Evolutionary conservation across 176 grass and related monocot species (phyloP), one percentile per base, ranked within the genome.

Genomic region (Areca catechu): DNA sequence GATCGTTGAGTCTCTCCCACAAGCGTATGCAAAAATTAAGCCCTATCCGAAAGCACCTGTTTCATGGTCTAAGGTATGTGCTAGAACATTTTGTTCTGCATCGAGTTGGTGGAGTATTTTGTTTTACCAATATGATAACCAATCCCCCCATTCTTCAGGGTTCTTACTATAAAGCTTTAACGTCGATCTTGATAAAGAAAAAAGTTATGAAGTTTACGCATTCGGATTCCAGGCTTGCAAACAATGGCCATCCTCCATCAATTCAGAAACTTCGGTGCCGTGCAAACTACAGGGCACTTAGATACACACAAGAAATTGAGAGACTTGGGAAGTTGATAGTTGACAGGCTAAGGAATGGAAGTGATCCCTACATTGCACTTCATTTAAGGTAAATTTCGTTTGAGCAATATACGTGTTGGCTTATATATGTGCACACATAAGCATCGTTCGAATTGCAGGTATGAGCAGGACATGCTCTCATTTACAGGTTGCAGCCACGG

Each of bases 391-490:
- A 62, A 50, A 43, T 43, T 37, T 12, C 5, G 9, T 43, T 43
- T 12, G 27, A 29, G 27, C 27, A 29, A 29, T 29, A 5, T 6
- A 29, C 27, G 4, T 6, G 4, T 1, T 24, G 23, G 5, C 2
- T 0, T 43, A 12, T 43, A 12, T 43, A 2, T 2, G 7, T 12
- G 9, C 2, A 12, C 34, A 10, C 34, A 43, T 43, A 10, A 43
- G 6, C 34, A 43, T 43, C 19, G 21, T 53, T 6, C 1, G 20
- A 19, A 48, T 53, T 25, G 12, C 68, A 93, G 89, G 58, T 94
- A 94, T 3, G 89, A 94, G 58, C 88, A 94, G 67, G 89, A 94
- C 73, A 88, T 94, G 89, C 61, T 94, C 7, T 59, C 83, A 17
- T 88, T 94, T 63, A 88, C 83, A 0, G 89, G 89, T 5, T 94